Percentiles rank a stretch among this genome's conserved stretches.
These are phyloP conservation scores for Geranium brycei DNA, from an alignment of 345 rosid genomes.

Conservation along the genomic window DNA sequence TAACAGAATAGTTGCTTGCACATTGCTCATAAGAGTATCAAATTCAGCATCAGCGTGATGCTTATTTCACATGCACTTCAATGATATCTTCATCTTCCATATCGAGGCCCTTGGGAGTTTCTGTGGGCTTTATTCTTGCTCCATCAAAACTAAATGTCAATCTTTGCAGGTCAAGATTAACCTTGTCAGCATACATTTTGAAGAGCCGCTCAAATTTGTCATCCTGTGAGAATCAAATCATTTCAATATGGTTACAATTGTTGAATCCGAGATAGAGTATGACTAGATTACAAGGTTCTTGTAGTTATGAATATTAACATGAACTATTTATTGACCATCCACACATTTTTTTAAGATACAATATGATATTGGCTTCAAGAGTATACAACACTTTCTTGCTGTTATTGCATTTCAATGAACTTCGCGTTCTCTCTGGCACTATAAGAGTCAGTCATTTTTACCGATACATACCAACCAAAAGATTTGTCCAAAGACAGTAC, in stretches of 20 bases:
- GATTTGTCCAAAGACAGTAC: no score
- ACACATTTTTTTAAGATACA: no score
- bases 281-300: not conserved
- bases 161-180: constrained; percentile 28
- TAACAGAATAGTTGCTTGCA: not conserved
- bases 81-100: constrained; percentile 91
- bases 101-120: constrained; percentile 61
- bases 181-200: constrained; percentile 60
- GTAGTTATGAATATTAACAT: no score
- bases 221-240: constrained; percentile 37
- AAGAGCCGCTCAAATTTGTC: constrained; percentile 70
- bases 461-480: no score
- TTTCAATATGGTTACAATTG: not conserved
- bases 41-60: no score
- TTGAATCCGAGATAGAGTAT: not conserved
- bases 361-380: no score
- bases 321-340: no score
- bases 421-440: no score
- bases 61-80: constrained; percentile 43
- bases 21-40: not conserved
- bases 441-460: no score
- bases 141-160: constrained; percentile 75
- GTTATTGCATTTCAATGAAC: no score
- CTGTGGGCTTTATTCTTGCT: constrained; percentile 47
- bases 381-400: no score